Evolutionary conservation across 1,284 basidiomycete species (phyloP), one percentile per base, ranked within the genome.

Genomic region (Waitea zeae): DNA sequence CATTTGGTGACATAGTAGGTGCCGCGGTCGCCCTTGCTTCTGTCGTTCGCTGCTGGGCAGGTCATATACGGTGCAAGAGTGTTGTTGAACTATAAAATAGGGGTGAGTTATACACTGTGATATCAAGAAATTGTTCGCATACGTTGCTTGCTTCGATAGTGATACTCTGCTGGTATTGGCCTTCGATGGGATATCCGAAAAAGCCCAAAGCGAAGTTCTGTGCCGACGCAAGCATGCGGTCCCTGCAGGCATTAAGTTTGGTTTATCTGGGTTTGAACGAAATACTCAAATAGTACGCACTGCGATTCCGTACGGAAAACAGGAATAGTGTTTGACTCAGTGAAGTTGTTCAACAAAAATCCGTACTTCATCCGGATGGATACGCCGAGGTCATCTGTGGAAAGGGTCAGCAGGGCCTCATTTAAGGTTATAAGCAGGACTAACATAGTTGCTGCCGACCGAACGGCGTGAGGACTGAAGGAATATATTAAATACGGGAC

Each of bases 221-320:
- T 0, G 82, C 81, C 4, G 83, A 87, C 19, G 76, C 62, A 17
- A 82, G 64, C 82, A 88, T 88, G 18, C 83, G 77, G 50, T 87
- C 72, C 48, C 77, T 72, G 43, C 11, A 12, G 34, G 45, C 41
- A 28, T 36, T 35, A 30, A 44, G 44, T 24, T 46, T 46, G 42
- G n/a, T n/a, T n/a, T n/a, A n/a, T n/a, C n/a, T n/a, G n/a, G n/a
- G n/a, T 5, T 47, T 46, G 15, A 47, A 50, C 2, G 24, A 5
- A 30, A 17, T 27, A 20, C 7, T 17, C n/a, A n/a, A n/a, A n/a
- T 12, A 13, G 20, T 33, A 49, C 76, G 42, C 54, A 83, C 69
- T 87, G 79, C 3, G 82, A 86, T 52, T 83, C 83, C 0, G 87
- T 89, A 31, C 89, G 72, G 57, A 92, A 87, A 9, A 90, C 80